Evolutionary conservation across 2,329 filamentous ascomycete genomes (phyloP).

Genomic region (Penicillium nordicum): DNA sequence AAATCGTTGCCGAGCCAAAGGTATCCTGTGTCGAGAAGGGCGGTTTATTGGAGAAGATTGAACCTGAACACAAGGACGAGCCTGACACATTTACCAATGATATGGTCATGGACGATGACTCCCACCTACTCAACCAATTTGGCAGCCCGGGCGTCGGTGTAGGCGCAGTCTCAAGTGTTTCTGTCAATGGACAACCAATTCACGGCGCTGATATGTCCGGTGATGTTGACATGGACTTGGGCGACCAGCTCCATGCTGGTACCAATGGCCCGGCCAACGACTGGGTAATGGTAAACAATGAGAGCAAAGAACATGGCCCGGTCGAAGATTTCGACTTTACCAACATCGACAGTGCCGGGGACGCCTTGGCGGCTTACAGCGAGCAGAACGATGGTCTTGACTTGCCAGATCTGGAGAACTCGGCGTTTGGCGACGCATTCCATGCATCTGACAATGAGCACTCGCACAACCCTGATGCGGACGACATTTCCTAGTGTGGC

Average conservation of each 20-base stretch:
- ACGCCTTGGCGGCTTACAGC: constrained; percentile 66
- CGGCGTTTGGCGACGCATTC: constrained; percentile 80
- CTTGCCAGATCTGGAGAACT: constrained; percentile 68
- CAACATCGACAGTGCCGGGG: constrained; percentile 63
- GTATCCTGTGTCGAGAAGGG: constrained; percentile 74
- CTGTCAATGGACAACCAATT: constrained; percentile 52
- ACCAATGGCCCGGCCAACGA: constrained; percentile 56
- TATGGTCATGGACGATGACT: constrained; percentile 34
- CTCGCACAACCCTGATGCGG: constrained; percentile 39
- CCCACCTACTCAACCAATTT: constrained; percentile 36
- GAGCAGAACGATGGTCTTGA: constrained; percentile 54
- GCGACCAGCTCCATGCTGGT: constrained; percentile 38
- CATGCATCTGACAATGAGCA: constrained; percentile 54
- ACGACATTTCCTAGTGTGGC: constrained; percentile 38
- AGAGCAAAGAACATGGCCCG: constrained; percentile 44
- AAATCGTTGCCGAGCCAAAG: constrained; percentile 61
- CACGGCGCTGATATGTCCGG: constrained; percentile 30
- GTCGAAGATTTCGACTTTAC: constrained; percentile 46
- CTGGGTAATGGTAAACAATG: constrained; percentile 72
- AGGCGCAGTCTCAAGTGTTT: constrained; percentile 32
- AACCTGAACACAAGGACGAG: constrained; percentile 39
- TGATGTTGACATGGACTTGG: constrained; percentile 54
- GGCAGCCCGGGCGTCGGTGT: constrained; percentile 21
- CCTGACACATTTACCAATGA: constrained; percentile 27
- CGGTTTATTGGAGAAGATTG: constrained; percentile 61